A percentile compares a stretch with the other conserved stretches of the same genome.
These are phyloP conservation scores for Pleurotus cornucopiae DNA, from an alignment of 768 basidiomycete genomes.

Conservation along the genomic window DNA sequence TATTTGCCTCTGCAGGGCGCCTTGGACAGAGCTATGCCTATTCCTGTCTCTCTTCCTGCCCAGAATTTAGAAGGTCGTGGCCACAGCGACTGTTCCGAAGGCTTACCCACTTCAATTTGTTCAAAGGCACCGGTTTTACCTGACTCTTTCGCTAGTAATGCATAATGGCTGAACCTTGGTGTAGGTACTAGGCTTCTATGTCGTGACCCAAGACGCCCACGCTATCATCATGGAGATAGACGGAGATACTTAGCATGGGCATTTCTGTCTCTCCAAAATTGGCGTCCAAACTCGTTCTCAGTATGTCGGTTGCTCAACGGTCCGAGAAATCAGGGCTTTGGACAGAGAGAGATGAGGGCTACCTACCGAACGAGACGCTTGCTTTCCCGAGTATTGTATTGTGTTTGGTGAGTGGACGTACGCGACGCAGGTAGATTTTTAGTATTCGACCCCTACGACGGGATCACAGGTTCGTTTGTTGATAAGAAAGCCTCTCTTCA, in stretches of 20 bases:
- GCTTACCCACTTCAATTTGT: too few species aligned
- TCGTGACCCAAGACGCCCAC: constrained; percentile 17
- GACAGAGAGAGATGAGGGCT: constrained; percentile 45
- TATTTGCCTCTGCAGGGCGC: too few species aligned
- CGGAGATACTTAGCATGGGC: constrained; percentile 57
- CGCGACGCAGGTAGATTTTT: constrained; percentile 57
- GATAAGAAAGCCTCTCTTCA: constrained; percentile 21
- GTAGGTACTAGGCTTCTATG: constrained; percentile 13
- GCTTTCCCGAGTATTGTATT: constrained; percentile 54
- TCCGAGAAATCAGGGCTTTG: constrained; percentile 55
- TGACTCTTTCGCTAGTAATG: too few species aligned
- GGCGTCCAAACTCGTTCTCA: constrained; percentile 62
- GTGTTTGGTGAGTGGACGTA: constrained; percentile 64
- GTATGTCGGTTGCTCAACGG: constrained; percentile 49
- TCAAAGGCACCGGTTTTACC: too few species aligned
- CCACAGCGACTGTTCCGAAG: too few species aligned
- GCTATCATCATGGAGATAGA: constrained; percentile 59
- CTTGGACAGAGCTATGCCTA: too few species aligned
- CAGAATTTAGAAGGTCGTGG: too few species aligned
- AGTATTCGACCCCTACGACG: constrained; percentile 58
- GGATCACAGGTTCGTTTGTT: constrained; percentile 35
- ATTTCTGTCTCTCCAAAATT: constrained; percentile 49
- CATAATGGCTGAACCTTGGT: constrained; percentile 45
- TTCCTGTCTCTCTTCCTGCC: too few species aligned
- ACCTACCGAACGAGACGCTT: constrained; percentile 46